These are phyloP conservation scores for Pterocarpus santalinus DNA, from an alignment of 306 rosid genomes.

Conservation along the genomic window DNA sequence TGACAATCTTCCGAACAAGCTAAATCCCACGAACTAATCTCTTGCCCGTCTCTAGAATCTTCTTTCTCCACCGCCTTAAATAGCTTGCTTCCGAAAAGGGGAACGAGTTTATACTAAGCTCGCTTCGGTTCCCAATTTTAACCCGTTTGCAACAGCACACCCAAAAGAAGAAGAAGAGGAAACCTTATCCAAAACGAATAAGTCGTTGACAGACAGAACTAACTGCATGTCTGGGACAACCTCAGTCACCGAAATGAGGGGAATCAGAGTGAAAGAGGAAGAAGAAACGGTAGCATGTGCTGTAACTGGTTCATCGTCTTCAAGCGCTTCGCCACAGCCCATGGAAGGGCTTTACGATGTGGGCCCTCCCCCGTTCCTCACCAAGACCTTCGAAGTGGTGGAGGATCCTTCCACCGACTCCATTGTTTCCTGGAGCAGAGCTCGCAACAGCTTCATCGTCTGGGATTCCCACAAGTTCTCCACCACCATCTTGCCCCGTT, in stretches of 20 bases:
- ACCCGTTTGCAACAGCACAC: too few relatives aligned
- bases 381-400: conserved; percentile 90
- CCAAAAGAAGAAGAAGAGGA: too few relatives aligned
- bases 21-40: not conserved
- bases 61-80: conserved; percentile 52
- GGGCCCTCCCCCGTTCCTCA: conserved; percentile 94
- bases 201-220: too few relatives aligned
- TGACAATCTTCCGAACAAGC: not conserved
- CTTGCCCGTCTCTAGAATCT: conserved; percentile 59
- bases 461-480: conserved; percentile 88
- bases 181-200: too few relatives aligned
- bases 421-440: conserved; percentile 86
- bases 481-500: conserved; percentile 77
- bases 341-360: conserved; percentile 80
- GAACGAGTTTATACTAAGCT: not conserved
- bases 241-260: conserved; percentile 47
- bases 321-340: conserved; percentile 68
- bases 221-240: too few relatives aligned
- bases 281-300: conserved; percentile 57
- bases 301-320: conserved; percentile 53
- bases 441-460: conserved; percentile 91
- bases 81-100: not conserved
- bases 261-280: conserved; percentile 62
- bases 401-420: conserved; percentile 89
- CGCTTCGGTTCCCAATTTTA: too few relatives aligned